Percentiles rank a stretch among this genome's conserved stretches.
Evolutionary conservation across 495 filamentous ascomycete species (phyloP).

Genomic region (Polyplosphaeria fusca): DNA sequence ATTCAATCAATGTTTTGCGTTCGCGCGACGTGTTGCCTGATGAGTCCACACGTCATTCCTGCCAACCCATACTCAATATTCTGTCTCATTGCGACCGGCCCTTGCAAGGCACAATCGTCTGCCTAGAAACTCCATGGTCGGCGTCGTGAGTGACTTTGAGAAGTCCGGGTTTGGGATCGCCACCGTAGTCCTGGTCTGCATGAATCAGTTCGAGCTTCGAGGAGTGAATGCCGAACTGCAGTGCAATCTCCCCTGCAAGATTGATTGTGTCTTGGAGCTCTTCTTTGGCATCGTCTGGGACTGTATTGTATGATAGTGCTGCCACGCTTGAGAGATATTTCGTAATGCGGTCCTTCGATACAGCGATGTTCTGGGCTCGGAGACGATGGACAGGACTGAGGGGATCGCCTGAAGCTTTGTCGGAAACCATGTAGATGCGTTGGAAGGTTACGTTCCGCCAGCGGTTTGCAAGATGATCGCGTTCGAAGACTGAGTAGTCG

Average conservation of each 20-base stretch:
- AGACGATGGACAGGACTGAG: too few species aligned
- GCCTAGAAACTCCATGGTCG: not conserved
- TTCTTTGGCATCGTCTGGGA: not conserved
- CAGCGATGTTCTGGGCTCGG: not conserved
- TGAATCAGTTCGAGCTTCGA: not conserved
- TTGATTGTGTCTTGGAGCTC: not conserved
- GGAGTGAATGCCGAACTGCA: slow-evolving; percentile 7
- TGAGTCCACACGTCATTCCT: too few species aligned
- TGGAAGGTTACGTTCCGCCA: too few species aligned
- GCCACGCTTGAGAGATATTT: not conserved
- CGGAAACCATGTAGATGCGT: too few species aligned
- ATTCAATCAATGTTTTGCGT: too few species aligned
- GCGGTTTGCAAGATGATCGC: too few species aligned
- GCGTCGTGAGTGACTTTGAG: not conserved
- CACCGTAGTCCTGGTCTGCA: not conserved
- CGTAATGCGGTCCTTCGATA: not conserved
- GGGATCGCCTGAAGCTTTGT: too few species aligned
- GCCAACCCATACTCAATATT: too few species aligned
- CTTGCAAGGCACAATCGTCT: slow-evolving; percentile 1
- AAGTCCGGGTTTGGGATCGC: slow-evolving; percentile 1
- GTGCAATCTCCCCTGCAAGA: not conserved
- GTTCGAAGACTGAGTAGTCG: too few species aligned
- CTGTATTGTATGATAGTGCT: not conserved
- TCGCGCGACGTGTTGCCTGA: too few species aligned
- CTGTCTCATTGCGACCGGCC: too few species aligned